Evolutionary conservation across 139 green algal genomes (phyloP), one percentile per base, ranked within the genome.

Genomic region (Pleodorina starrii): DNA sequence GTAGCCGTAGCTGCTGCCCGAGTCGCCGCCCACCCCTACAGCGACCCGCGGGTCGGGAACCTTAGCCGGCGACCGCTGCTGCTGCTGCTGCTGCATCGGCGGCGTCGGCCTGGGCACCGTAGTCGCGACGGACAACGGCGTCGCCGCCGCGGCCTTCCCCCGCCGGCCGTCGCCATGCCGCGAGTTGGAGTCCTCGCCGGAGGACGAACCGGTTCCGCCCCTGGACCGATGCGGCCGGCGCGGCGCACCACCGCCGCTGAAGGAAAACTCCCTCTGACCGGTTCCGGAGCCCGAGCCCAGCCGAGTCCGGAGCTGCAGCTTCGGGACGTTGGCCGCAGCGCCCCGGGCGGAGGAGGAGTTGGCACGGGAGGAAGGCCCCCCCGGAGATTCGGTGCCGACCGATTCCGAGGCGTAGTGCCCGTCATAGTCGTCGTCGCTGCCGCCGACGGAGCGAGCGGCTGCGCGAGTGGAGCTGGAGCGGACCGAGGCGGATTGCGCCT

Each of bases 21-120:
- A 71, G 10, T 27, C n/a, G n/a, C n/a, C n/a, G n/a, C n/a, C 19
- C 38, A 54, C 35, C 54, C 25, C 35, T 54, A 40, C 54, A 29
- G 6, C 78, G 19, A 43, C 50, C 21, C 76, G 76, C 17, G 76
- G 76, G 76, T 84, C 76, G 46, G 76, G 40, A 71, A 36, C 35
- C 42, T n/a, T n/a, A n/a, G n/a, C n/a, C n/a, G n/a, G n/a, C n/a
- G 72, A 3, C 72, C 72, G 21, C 69, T 50, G 36, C 69, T 7
- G 69, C 69, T 27, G 44, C 44, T 66, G 74, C 74, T 59, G 40
- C 46, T 48, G 74, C 46, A 43, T 5, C 44, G 46, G 74, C 46
- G 32, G 25, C 32, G 74, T 7, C 44, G 74, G 74, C 29, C 74
- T 27, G 12, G 74, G 12, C 14, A 29, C 42, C 2, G 74, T 82